Conservation (phyloP, 768 basidiomycete species). For the Lactifluus subvellereus region DNA sequence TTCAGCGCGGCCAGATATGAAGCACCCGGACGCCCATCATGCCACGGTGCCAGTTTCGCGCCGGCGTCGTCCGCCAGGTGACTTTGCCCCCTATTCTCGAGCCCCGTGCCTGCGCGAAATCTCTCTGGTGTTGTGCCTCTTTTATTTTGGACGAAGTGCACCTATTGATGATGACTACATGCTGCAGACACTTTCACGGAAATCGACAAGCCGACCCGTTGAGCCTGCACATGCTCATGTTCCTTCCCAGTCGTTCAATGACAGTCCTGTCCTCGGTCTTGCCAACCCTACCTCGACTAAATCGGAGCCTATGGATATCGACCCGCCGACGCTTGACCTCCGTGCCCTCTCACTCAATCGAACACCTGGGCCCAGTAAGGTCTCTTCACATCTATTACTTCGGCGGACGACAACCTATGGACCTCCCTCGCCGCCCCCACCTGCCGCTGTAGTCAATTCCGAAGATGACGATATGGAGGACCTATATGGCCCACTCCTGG, state of each 20-base stretch:
- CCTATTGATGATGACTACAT: background rate
- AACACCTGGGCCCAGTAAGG: background rate
- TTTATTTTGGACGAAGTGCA: background rate
- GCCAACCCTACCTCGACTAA: background rate
- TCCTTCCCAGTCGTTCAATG: background rate
- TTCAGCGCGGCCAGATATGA: background rate
- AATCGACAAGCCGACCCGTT: background rate
- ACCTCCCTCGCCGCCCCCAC: background rate
- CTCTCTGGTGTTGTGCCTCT: background rate
- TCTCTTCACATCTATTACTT: background rate
- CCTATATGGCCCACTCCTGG: background rate
- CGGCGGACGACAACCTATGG: background rate
- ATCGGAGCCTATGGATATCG: slow-evolving; percentile 9
- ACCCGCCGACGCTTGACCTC: slow-evolving; percentile 17
- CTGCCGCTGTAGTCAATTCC: background rate
- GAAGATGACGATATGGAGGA: slow-evolving; percentile 14
- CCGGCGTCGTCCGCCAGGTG: background rate
- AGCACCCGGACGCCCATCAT: background rate
- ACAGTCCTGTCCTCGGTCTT: background rate
- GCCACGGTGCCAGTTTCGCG: too few relatives aligned
- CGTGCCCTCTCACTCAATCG: slow-evolving; percentile 11
- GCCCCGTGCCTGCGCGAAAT: background rate
- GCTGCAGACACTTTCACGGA: background rate
- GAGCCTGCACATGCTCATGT: background rate
- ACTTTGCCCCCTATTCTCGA: background rate